Evolutionary conservation across 768 basidiomycete genomes (phyloP).

Genomic region (Austroboletus festivus): DNA sequence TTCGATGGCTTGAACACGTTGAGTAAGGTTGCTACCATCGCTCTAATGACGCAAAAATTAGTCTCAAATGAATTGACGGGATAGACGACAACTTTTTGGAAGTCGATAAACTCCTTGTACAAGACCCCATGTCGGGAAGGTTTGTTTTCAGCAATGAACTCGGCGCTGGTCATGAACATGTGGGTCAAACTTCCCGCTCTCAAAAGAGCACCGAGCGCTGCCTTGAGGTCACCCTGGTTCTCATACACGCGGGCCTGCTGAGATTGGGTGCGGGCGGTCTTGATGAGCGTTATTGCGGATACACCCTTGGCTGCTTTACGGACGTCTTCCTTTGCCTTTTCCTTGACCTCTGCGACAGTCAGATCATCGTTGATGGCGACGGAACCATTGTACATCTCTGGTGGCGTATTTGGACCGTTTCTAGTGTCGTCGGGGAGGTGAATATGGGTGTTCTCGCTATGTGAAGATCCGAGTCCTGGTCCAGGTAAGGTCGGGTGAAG

Average conservation of each 20-base stretch:
- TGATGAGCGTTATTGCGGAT: conserved; percentile 59
- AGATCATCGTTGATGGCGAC: conserved; percentile 24
- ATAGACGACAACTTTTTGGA: conserved; percentile 53
- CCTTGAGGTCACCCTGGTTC: conserved; percentile 55
- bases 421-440: conserved; percentile 12
- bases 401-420: conserved; percentile 11
- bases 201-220: conserved; percentile 57
- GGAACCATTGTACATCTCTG: conserved; percentile 42
- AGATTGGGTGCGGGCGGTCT: conserved; percentile 57
- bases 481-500: conserved; percentile 37
- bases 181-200: conserved; percentile 58
- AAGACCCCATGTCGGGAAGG: conserved; percentile 52
- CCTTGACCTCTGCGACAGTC: conserved; percentile 47
- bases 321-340: conserved; percentile 45
- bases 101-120: conserved; percentile 61
- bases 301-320: conserved; percentile 54
- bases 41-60: conserved; percentile 28
- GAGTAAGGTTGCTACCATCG: conserved; percentile 37
- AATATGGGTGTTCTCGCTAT: conserved; percentile 19
- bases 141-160: conserved; percentile 49
- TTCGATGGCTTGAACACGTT: conserved; percentile 44
- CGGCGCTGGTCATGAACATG: conserved; percentile 57
- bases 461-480: conserved; percentile 30
- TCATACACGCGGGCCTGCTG: conserved; percentile 51
- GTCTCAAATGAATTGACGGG: conserved; percentile 3